Evolutionary conservation across 164 flowering plant species (phyloP).

Genomic region (Sedum album): DNA sequence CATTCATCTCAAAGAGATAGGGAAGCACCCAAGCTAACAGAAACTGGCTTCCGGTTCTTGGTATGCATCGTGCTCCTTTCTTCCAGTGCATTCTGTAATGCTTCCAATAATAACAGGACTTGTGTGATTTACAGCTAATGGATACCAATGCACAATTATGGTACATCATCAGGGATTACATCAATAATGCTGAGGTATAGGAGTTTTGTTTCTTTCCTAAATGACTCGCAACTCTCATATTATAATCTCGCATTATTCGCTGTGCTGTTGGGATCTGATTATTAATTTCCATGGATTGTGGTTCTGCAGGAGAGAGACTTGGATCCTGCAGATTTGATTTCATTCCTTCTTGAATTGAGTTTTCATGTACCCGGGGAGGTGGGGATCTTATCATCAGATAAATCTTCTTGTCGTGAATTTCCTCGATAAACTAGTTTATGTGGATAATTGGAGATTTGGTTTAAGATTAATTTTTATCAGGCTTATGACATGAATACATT

Average conservation of each 20-base stretch:
- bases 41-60: constrained; percentile 91
- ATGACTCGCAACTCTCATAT: background rate
- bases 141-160: constrained; percentile 96
- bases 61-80: constrained; percentile 29
- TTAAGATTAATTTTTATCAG: constrained; percentile 22
- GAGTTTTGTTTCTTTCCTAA: background rate
- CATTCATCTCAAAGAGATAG: too few relatives aligned
- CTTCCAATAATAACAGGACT: background rate
- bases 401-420: background rate
- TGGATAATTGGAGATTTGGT: background rate
- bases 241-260: background rate
- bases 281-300: background rate
- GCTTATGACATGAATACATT: constrained; percentile 75
- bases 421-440: background rate
- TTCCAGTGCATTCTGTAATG: background rate
- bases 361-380: constrained; percentile 93
- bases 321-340: constrained; percentile 78
- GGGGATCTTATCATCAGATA: background rate
- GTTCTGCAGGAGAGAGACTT: constrained; percentile 65
- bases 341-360: constrained; percentile 88
- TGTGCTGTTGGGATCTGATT: background rate
- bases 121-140: constrained; percentile 56
- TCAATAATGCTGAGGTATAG: constrained; percentile 78
- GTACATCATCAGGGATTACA: constrained; percentile 94
- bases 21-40: constrained; percentile 75